Evolutionary conservation across 2,329 filamentous ascomycete species (phyloP).

Genomic region (Rosellinia necatrix): DNA sequence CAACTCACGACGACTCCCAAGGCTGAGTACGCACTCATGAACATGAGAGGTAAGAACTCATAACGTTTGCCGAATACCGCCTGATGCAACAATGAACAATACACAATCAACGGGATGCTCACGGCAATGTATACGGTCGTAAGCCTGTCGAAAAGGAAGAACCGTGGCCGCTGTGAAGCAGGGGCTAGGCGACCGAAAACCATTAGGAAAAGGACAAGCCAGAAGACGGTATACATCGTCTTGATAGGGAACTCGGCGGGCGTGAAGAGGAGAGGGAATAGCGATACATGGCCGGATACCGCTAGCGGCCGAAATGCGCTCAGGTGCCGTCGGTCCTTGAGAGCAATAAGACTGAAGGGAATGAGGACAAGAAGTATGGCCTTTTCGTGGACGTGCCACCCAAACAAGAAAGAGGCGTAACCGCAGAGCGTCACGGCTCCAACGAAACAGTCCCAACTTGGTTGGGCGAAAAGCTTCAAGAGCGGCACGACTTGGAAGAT

Average conservation of each 20-base stretch:
- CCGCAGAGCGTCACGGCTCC: conserved; percentile 90
- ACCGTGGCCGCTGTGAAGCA: conserved; percentile 75
- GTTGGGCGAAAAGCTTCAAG: conserved; percentile 77
- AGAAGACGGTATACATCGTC: conserved; percentile 88
- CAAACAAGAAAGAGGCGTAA: conserved; percentile 95
- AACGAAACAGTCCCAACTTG: conserved; percentile 88
- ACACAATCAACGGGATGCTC: conserved; percentile 85
- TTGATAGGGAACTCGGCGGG: conserved; percentile 93
- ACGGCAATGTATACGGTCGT: conserved; percentile 87
- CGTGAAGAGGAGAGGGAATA: conserved; percentile 93
- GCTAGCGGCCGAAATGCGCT: conserved; percentile 90
- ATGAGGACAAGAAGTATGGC: conserved; percentile 93
- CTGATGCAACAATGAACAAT: conserved; percentile 83
- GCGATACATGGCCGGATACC: conserved; percentile 90
- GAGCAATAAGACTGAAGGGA: conserved; percentile 89
- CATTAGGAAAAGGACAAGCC: conserved; percentile 84
- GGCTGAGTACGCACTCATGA: conserved; percentile 92
- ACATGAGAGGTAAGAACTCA: conserved; percentile 95
- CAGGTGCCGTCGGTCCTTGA: conserved; percentile 87
- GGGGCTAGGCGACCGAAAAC: conserved; percentile 87
- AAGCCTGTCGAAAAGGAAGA: conserved; percentile 91
- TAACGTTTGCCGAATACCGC: conserved; percentile 81
- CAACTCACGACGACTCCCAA: conserved; percentile 95
- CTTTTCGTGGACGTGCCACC: conserved; percentile 99
- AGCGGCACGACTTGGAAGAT: conserved; percentile 81